These are phyloP conservation scores for Blastobotrys mokoenaii DNA, from an alignment of 805 yeast genomes.

Conservation along the genomic window DNA sequence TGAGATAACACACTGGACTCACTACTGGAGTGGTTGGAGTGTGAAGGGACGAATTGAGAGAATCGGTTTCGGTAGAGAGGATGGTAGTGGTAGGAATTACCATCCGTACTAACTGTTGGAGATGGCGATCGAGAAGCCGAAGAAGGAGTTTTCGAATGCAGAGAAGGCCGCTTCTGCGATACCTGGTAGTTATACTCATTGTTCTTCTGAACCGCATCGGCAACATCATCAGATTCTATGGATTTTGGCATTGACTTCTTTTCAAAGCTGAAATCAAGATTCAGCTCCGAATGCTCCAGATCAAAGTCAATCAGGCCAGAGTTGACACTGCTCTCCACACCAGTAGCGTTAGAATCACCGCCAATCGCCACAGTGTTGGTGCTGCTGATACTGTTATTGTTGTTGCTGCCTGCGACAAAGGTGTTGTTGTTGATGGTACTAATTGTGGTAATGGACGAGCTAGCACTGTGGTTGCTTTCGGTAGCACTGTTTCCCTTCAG, in stretches of 20 bases:
- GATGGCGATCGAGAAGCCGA: neutral
- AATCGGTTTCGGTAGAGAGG: conserved; percentile 15
- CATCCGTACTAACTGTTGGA: neutral
- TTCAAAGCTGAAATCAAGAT: conserved; percentile 7
- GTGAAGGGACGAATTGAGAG: conserved; percentile 9
- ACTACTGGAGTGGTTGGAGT: neutral
- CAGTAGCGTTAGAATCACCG: neutral
- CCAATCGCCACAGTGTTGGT: neutral
- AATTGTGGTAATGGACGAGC: neutral
- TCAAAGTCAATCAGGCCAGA: conserved; percentile 6
- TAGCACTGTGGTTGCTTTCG: neutral
- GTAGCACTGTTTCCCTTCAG: conserved; percentile 2
- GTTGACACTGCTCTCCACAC: neutral
- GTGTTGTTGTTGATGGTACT: neutral
- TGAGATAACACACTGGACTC: neutral
- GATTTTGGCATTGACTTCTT: neutral
- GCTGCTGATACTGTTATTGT: neutral
- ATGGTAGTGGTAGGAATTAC: conserved; percentile 10
- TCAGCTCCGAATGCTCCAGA: conserved; percentile 2
- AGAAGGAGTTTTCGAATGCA: neutral
- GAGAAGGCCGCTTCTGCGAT: no score
- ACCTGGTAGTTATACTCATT: neutral
- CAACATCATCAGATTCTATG: neutral
- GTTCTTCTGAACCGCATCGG: neutral
- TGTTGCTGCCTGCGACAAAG: neutral